Base-by-base conservation (phyloP, 257 asterid genomes). In the Penstemon barbatus region DNA sequence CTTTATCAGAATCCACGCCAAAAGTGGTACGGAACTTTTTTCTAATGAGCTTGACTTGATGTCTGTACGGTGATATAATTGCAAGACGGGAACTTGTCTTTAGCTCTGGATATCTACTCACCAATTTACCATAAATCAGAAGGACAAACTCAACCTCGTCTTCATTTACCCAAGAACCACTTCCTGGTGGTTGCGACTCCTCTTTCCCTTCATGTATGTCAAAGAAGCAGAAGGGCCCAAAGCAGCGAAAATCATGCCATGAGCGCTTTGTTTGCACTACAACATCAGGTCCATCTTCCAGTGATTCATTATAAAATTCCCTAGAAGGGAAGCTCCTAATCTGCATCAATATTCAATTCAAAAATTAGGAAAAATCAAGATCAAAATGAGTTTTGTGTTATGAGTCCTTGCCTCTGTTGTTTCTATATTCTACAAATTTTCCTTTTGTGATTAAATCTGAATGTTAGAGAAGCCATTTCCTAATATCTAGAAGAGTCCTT, bases 201-300 rank as follows among this genome's bases (percentile, higher is more conserved):
- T 94, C 97, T 43, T 76, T 69, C 63, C 95, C 97, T 48, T 94
- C 96, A 2, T 84, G 95, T 66, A 89, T 75, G 74, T 94, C 99
- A 60, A 94, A 94, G 82, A 94, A 94, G 78, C 96, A 81, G 80
- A 94, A 90, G 46, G 99, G 99, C 63, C 99, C 99, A 81, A 89
- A 91, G 88, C 96, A 94, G 53, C 91, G 84, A 63, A 58, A 85
- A 6, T 63, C 68, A 63, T 94, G 99, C 99, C 99, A 94, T 5
- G 75, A 9, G 57, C 96, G 96, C 77, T 66, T 78, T 10, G 97
- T 94, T 70, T 78, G 96, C 61, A 40, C 75, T 71, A 67, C 60
- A 49, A 94, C 77, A 61, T 84, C 95, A 57, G 96, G 93, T 66
- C 96, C 99, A 82, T 94, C 99, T 71, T 85, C 92, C 73, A 94